A percentile compares a stretch with the other conserved stretches of the same genome.
Conservation (phyloP, 192 early-diverging fungal genomes). For the Globomyces pollinis-pini region DNA sequence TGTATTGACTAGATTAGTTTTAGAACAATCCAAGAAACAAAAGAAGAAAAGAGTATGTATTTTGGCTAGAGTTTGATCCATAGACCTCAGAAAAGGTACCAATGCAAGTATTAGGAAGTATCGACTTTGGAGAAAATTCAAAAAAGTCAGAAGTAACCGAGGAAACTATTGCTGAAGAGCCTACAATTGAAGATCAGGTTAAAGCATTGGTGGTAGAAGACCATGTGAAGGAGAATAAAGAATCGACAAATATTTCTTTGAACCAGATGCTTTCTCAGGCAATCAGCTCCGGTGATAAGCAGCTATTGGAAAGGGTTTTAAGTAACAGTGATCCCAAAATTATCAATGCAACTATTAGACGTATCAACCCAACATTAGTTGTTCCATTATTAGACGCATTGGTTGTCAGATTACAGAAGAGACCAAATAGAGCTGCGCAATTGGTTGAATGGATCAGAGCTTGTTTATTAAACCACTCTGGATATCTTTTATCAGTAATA, state of each 20-base stretch:
- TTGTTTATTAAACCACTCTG: slow-evolving; percentile 30
- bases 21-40: too few species aligned
- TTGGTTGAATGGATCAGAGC: slow-evolving; percentile 45
- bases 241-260: slow-evolving; percentile 16
- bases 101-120: slow-evolving; percentile 11
- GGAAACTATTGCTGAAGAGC: slow-evolving; percentile 13
- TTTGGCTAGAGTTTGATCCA: slow-evolving; percentile 6
- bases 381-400: slow-evolving; percentile 35
- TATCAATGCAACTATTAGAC: slow-evolving; percentile 31
- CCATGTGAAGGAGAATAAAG: not conserved
- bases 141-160: not conserved
- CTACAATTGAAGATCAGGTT: slow-evolving; percentile 38
- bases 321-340: slow-evolving; percentile 20
- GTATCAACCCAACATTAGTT: slow-evolving; percentile 27
- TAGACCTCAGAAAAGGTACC: slow-evolving; percentile 4
- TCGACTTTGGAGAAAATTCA: slow-evolving; percentile 7
- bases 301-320: slow-evolving; percentile 34
- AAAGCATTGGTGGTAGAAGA: slow-evolving; percentile 17
- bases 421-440: slow-evolving; percentile 25
- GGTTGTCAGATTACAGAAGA: slow-evolving; percentile 18
- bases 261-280: slow-evolving; percentile 35
- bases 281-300: slow-evolving; percentile 29
- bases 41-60: too few species aligned
- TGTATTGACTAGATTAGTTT: too few species aligned
- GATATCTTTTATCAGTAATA: slow-evolving; percentile 35